Conservation (phyloP, 1,284 basidiomycete species). For the Sporisorium exsertum region DNA sequence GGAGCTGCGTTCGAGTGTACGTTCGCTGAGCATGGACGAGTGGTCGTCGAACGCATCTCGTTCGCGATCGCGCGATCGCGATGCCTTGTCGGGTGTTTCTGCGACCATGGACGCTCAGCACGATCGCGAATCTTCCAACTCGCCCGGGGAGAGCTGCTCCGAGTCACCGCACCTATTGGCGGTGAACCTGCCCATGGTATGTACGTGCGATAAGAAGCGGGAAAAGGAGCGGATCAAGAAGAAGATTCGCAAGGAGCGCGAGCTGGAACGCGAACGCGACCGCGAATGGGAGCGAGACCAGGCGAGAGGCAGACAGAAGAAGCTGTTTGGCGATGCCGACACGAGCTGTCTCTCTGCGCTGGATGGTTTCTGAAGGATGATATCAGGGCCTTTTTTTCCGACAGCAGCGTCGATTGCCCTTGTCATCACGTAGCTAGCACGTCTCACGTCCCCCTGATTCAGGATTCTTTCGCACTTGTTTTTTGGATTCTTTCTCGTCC, state of each 20-base stretch:
- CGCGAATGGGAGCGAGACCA: constrained; percentile 52
- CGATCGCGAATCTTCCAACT: constrained; percentile 44
- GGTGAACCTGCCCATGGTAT: constrained; percentile 24
- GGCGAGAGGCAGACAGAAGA: constrained; percentile 41
- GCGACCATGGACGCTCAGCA: constrained; percentile 14
- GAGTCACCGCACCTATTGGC: constrained; percentile 28
- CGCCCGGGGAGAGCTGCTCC: constrained; percentile 43
- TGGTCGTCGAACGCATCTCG: constrained; percentile 21
- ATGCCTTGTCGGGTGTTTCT: constrained; percentile 15
- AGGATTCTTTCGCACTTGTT: not conserved
- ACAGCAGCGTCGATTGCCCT: constrained; percentile 20
- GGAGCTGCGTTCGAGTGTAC: constrained; percentile 36
- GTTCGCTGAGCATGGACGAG: constrained; percentile 40
- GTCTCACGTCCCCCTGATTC: not conserved
- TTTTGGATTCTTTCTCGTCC: not conserved
- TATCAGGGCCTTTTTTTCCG: not conserved
- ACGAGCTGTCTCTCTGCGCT: constrained; percentile 44
- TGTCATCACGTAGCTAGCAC: not conserved
- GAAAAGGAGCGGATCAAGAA: constrained; percentile 51
- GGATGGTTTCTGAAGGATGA: constrained; percentile 30
- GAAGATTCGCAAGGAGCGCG: constrained; percentile 49
- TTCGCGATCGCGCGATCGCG: constrained; percentile 26
- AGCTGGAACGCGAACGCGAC: constrained; percentile 50
- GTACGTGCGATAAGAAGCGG: constrained; percentile 50
- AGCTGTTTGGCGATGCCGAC: constrained; percentile 47